Conservation (phyloP, 768 basidiomycete species). For the Trichaptum fuscoviolaceum region DNA sequence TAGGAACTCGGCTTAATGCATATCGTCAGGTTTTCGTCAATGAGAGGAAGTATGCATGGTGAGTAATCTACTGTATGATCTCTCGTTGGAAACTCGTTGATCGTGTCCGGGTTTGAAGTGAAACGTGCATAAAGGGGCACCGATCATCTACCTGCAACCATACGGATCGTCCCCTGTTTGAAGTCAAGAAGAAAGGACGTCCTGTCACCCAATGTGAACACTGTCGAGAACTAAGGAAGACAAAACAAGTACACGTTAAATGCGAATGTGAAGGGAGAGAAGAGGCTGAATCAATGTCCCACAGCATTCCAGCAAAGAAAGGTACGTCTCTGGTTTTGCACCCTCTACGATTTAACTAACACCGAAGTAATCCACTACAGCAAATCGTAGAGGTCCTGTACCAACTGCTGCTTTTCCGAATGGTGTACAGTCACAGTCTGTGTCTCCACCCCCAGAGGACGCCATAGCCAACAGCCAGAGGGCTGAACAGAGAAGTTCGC, state of each 20-base stretch:
- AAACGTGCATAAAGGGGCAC: constrained; percentile 93
- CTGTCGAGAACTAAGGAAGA: constrained; percentile 67
- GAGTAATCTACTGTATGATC: constrained; percentile 22
- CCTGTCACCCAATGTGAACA: constrained; percentile 58
- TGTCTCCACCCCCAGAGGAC: constrained; percentile 40
- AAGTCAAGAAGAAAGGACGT: constrained; percentile 64
- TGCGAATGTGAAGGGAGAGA: constrained; percentile 28
- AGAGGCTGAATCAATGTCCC: constrained; percentile 3
- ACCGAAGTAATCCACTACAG: constrained; percentile 24
- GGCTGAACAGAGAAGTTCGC: constrained; percentile 34
- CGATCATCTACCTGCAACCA: constrained; percentile 87
- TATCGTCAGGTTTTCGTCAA: constrained; percentile 58
- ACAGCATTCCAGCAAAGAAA: constrained; percentile 40
- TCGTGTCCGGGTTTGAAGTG: constrained; percentile 37
- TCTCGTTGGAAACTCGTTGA: constrained; percentile 6
- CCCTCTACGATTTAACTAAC: constrained; percentile 9
- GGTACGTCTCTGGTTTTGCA: constrained; percentile 39
- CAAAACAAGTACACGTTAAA: constrained; percentile 35
- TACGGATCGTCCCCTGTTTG: constrained; percentile 81
- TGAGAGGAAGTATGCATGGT: constrained; percentile 83
- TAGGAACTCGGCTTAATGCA: constrained; percentile 3
- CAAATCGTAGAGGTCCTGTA: constrained; percentile 56
- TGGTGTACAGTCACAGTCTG: constrained; percentile 65
- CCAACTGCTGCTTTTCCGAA: constrained; percentile 75
- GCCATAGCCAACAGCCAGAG: constrained; percentile 57